phyloP scores from a whole-genome alignment of 2,329 filamentous ascomycete species.

The Colletotrichum musae region DNA sequence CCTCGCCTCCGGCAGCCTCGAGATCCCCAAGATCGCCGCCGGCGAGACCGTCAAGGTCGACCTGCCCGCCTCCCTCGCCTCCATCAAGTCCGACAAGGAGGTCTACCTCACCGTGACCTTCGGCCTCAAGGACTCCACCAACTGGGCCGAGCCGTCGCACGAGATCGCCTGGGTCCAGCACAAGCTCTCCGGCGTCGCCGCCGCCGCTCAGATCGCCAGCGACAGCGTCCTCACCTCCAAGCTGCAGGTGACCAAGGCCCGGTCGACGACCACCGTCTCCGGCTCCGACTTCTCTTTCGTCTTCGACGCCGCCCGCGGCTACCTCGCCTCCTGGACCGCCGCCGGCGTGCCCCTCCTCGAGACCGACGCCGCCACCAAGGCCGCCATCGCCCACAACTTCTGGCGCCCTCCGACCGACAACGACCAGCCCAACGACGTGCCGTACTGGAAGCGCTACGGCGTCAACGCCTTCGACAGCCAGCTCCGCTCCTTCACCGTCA shows the following conservation, averaged over 20 bases:
- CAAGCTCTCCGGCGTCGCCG: constrained; percentile 51
- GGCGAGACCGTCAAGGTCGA: constrained; percentile 53
- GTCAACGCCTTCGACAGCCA: constrained; percentile 62
- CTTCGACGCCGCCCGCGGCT: constrained; percentile 62
- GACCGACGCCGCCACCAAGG: constrained; percentile 51
- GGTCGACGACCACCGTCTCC: constrained; percentile 47
- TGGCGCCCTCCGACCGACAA: constrained; percentile 79
- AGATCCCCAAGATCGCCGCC: constrained; percentile 57
- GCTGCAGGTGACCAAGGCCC: constrained; percentile 45
- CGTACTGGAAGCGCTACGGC: constrained; percentile 70
- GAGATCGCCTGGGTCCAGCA: constrained; percentile 70
- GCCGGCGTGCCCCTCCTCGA: constrained; percentile 53
- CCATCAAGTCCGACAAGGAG: constrained; percentile 52
- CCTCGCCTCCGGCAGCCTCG: constrained; percentile 53
- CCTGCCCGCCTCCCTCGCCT: constrained; percentile 48
- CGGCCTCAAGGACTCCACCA: constrained; percentile 55
- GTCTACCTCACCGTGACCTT: constrained; percentile 63
- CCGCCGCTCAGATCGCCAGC: constrained; percentile 36
- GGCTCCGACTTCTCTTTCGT: constrained; percentile 54
- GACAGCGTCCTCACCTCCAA: constrained; percentile 39
- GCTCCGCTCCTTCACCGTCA: constrained; percentile 57
- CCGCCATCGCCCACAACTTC: constrained; percentile 63
- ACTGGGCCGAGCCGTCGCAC: constrained; percentile 68
- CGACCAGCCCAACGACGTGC: constrained; percentile 67
- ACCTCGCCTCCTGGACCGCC: constrained; percentile 58